Base-by-base conservation (phyloP, 352 stramenopile species). In the Phytophthora cryptogea region DNA sequence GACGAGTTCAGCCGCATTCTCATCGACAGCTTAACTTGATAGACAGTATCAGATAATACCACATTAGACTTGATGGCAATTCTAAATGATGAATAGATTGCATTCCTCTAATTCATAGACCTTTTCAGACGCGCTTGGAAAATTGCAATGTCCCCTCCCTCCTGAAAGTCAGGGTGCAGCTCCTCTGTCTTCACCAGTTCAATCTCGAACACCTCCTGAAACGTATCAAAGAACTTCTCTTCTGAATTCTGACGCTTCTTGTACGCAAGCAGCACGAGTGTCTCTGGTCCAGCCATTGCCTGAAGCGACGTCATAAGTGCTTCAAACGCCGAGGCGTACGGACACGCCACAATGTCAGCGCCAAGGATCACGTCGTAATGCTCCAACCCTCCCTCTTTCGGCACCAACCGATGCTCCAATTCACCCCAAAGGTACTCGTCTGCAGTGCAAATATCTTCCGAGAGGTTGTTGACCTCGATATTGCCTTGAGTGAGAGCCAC, bases 281-380 rank as follows among this genome's bases (percentile, higher is more conserved):
- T 91, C 1, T 73, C 27, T 3, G 62, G 37, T 3, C 61, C 54
- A 28, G 70, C 68, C 14, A 94, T 56, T 54, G 75, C 51, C 16
- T 56, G 30, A 13, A 95, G 75, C 13, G 81, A 86, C 42, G 49
- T 33, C 8, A 93, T 68, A 6, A 95, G 61, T 23, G 68, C 71
- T 11, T 88, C 70, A 56, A 93, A 93, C 1, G 80, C 80, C 10
- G 54, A 73, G 9, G 68, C 83, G 59, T 95, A 95, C 39, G 86
- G 86, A 59, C 86, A 95, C 8, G 86, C 86, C 51, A 92, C 78
- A 57, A 95, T 93, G 51, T 95, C 86, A 3, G 83, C 82, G 33
- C 86, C 86, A 7, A 95, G 42, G 36, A 95, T 77, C 39, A 95
- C 70, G 49, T 95, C 86, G 53, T 79, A 93, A 48, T 66, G 7